Conservation (phyloP, 2,329 filamentous ascomycete species). For the Claviceps arundinis region DNA sequence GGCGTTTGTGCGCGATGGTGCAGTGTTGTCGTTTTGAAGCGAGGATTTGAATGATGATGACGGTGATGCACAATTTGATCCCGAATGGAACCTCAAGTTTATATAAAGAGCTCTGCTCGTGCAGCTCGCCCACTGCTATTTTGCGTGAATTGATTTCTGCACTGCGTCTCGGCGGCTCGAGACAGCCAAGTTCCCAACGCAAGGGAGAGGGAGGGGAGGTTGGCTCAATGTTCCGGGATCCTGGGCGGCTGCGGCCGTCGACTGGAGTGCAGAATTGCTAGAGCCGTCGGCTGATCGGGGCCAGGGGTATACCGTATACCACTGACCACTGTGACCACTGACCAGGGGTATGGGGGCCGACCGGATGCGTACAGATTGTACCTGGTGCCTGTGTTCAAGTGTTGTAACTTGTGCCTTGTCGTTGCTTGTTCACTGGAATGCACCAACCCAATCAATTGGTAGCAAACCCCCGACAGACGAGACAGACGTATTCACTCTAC, state of each 20-base stretch:
- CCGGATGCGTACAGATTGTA: not conserved
- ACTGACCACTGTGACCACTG: no score
- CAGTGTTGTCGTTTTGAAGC: no score
- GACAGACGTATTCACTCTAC: not conserved
- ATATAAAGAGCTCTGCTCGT: conserved; percentile 2
- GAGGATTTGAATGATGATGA: not conserved
- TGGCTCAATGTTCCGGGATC: conserved; percentile 1
- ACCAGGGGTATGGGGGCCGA: not conserved
- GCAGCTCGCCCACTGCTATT: not conserved
- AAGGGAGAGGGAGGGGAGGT: conserved; percentile 6
- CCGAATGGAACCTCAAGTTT: conserved; percentile 2
- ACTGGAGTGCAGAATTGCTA: conserved; percentile 7
- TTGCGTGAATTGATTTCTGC: conserved; percentile 1
- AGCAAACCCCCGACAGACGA: not conserved
- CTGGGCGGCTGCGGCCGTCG: not conserved
- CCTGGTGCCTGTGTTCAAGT: not conserved
- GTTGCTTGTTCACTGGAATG: conserved; percentile 1
- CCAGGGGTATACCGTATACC: not conserved
- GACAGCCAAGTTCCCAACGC: conserved; percentile 1
- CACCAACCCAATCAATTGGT: not conserved
- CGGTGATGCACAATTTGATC: not conserved
- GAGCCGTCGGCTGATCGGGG: not conserved
- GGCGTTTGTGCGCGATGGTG: not conserved
- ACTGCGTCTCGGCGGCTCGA: conserved; percentile 4
- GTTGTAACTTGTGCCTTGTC: not conserved